Evolutionary conservation across 1,284 basidiomycete species (phyloP).

Genomic region (Tranzscheliella williamsii): DNA sequence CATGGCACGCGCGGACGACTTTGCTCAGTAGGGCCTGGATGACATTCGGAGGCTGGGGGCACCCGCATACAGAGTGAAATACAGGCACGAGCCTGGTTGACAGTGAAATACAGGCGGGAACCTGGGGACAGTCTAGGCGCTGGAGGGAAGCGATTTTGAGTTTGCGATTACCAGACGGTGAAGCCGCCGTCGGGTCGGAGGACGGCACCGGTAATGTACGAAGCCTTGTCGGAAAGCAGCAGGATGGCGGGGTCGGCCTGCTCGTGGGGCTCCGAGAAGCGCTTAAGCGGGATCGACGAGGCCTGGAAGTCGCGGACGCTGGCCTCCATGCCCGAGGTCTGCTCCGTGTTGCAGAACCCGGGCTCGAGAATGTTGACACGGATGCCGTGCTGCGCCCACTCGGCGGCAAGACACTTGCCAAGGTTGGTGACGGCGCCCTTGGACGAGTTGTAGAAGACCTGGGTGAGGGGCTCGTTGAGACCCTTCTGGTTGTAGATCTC

Average conservation of each 20-base stretch:
- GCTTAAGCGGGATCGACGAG: conserved; percentile 51
- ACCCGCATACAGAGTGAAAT: too few relatives aligned
- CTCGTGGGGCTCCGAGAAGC: conserved; percentile 60
- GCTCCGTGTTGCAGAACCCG: conserved; percentile 61
- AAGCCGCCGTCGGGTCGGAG: conserved; percentile 58
- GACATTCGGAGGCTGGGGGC: too few relatives aligned
- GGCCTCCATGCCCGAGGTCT: conserved; percentile 60
- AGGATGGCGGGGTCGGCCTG: conserved; percentile 57
- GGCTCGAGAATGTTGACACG: conserved; percentile 60
- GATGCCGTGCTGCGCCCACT: conserved; percentile 59
- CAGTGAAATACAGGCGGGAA: too few relatives aligned
- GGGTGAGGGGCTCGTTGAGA: conserved; percentile 55
- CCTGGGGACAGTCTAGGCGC: too few relatives aligned
- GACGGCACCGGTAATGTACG: conserved; percentile 53
- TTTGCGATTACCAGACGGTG: conserved; percentile 59
- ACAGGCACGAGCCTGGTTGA: too few relatives aligned
- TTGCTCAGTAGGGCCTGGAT: too few relatives aligned
- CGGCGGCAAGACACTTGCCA: conserved; percentile 60
- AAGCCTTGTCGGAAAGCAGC: conserved; percentile 56
- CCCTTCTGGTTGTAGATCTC: conserved; percentile 61
- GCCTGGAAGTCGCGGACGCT: conserved; percentile 60
- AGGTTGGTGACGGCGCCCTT: conserved; percentile 61
- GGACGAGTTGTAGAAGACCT: conserved; percentile 60
- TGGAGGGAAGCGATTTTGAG: too few relatives aligned
- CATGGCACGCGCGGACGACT: too few relatives aligned